These are phyloP conservation scores for Dryadomyces sulphureus DNA, from an alignment of 2,329 filamentous ascomycete species.

Conservation along the genomic window DNA sequence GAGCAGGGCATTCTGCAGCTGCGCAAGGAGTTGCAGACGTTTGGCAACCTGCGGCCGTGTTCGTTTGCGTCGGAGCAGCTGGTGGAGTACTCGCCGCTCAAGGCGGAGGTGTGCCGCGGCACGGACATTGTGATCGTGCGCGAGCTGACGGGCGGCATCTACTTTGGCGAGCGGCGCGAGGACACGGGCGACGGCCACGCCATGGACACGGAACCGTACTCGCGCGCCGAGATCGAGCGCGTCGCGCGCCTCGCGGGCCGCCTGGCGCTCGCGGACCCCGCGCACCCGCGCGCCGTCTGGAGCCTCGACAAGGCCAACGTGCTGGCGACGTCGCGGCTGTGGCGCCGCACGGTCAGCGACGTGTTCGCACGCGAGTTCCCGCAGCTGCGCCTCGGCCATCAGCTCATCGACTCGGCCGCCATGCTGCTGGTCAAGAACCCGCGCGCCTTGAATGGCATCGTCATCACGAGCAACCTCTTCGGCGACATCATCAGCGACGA, in stretches of 20 bases:
- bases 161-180: constrained; percentile 84
- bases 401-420: constrained; percentile 90
- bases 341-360: constrained; percentile 76
- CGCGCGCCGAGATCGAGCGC: constrained; percentile 71
- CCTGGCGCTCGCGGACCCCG: constrained; percentile 61
- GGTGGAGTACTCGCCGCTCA: constrained; percentile 73
- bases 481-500: constrained; percentile 95
- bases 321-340: constrained; percentile 75
- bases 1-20: constrained; percentile 85
- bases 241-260: constrained; percentile 69
- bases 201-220: constrained; percentile 78
- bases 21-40: constrained; percentile 85
- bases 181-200: constrained; percentile 60
- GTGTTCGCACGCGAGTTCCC: constrained; percentile 83
- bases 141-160: constrained; percentile 84
- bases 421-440: constrained; percentile 98
- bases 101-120: constrained; percentile 69
- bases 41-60: constrained; percentile 90
- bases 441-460: constrained; percentile 69
- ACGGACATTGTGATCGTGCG: constrained; percentile 89
- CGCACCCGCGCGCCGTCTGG: constrained; percentile 46
- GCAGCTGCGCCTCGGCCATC: constrained; percentile 67
- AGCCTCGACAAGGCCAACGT: constrained; percentile 95
- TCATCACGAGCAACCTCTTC: constrained; percentile 88
- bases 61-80: constrained; percentile 84